Percentiles rank a stretch among this genome's conserved stretches.
Conservation (phyloP, 768 basidiomycete species). For the Pulveroboletus ravenelii region DNA sequence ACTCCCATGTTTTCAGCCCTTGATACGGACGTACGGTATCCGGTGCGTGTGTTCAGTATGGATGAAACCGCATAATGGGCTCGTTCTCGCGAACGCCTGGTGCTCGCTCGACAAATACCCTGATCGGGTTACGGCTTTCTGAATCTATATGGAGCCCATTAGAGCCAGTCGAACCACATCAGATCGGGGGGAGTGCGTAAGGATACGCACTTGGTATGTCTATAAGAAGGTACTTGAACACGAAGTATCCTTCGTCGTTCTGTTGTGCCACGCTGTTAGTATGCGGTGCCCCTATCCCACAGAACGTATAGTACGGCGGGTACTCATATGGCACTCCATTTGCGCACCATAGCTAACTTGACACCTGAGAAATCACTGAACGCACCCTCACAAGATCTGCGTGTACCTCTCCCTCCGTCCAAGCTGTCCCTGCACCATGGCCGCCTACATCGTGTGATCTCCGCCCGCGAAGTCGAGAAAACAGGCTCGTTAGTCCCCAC, state of each 20-base stretch:
- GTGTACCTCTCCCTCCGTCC: slow-evolving; percentile 77
- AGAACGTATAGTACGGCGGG: slow-evolving; percentile 1
- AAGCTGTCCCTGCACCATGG: slow-evolving; percentile 40
- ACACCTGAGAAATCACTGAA: slow-evolving; percentile 10
- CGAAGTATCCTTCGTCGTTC: slow-evolving; percentile 75
- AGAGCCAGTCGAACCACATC: slow-evolving; percentile 6
- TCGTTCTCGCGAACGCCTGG: slow-evolving; percentile 68
- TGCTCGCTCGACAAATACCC: slow-evolving; percentile 66
- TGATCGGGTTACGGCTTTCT: slow-evolving; percentile 52
- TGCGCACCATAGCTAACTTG: not conserved
- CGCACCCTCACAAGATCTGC: slow-evolving; percentile 71
- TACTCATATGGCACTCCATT: not conserved
- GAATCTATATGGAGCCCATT: slow-evolving; percentile 43
- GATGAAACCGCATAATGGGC: slow-evolving; percentile 64
- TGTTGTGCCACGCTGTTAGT: slow-evolving; percentile 27
- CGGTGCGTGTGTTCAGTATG: slow-evolving; percentile 23
- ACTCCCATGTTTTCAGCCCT: slow-evolving; percentile 6
- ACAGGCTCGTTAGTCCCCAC: slow-evolving; percentile 62
- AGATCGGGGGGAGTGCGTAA: slow-evolving; percentile 13
- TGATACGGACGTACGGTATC: slow-evolving; percentile 8
- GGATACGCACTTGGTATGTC: slow-evolving; percentile 69
- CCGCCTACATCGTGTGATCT: slow-evolving; percentile 27
- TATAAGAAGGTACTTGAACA: slow-evolving; percentile 71
- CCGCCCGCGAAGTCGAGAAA: slow-evolving; percentile 56
- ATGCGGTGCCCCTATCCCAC: slow-evolving; percentile 3